These are phyloP conservation scores for Epichloe festucae DNA, from an alignment of 2,329 filamentous ascomycete species.

Conservation along the genomic window DNA sequence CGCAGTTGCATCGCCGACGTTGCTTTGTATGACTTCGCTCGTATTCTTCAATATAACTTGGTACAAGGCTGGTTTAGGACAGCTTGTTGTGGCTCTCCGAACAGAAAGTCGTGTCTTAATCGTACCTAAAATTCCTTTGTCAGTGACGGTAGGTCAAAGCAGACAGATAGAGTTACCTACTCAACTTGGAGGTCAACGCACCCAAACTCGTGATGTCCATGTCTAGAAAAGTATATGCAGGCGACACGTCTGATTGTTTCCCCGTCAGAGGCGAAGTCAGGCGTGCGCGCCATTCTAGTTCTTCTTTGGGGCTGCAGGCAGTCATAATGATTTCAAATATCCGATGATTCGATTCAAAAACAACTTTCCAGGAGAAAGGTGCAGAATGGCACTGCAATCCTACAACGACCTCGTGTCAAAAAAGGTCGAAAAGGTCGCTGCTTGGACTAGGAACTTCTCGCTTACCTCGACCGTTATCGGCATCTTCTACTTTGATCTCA, in stretches of 20 bases:
- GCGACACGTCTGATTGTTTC: slow-evolving; percentile 31
- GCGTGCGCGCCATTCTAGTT: slow-evolving; percentile 65
- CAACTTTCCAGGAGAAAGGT: slow-evolving; percentile 81
- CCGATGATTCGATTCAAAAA: slow-evolving; percentile 65
- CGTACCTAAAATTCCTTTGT: slow-evolving; percentile 31
- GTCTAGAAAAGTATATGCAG: slow-evolving; percentile 49
- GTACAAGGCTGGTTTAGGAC: slow-evolving; percentile 51
- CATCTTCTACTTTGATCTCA: slow-evolving; percentile 53
- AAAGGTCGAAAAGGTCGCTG: not conserved
- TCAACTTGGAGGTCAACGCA: slow-evolving; percentile 59
- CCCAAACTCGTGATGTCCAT: slow-evolving; percentile 64
- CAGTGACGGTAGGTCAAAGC: not conserved
- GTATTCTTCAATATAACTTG: slow-evolving; percentile 86
- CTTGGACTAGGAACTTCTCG: not conserved
- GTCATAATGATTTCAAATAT: slow-evolving; percentile 79
- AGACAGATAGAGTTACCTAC: slow-evolving; percentile 22
- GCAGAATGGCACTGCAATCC: slow-evolving; percentile 79
- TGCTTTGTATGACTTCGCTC: slow-evolving; percentile 46
- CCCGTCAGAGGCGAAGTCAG: slow-evolving; percentile 41
- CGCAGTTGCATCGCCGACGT: slow-evolving; percentile 26
- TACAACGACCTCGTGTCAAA: slow-evolving; percentile 20
- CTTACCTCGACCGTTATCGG: slow-evolving; percentile 62
- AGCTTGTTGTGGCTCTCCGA: slow-evolving; percentile 63
- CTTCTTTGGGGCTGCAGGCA: slow-evolving; percentile 71
- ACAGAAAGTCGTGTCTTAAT: slow-evolving; percentile 61